Evolutionary conservation across 164 flowering plant species (phyloP).

Genomic region (Vitis rupestris): DNA sequence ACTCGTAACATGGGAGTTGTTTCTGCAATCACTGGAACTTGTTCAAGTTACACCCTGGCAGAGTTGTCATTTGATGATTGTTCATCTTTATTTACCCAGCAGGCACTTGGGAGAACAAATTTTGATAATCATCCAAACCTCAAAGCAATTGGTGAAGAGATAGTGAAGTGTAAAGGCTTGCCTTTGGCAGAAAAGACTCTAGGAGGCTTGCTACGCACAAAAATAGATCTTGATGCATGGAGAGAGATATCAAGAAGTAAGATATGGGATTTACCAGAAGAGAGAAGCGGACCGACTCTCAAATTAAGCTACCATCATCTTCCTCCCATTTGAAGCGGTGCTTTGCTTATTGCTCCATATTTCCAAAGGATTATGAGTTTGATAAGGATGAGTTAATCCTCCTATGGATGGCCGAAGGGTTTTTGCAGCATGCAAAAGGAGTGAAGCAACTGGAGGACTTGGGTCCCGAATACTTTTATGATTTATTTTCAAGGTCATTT

Average conservation of each 20-base stretch:
- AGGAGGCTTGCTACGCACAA: neutral
- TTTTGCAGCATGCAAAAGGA: neutral
- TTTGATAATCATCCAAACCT: too few species aligned
- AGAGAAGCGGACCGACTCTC: neutral
- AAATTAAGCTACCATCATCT: neutral
- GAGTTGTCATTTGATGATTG: too few species aligned
- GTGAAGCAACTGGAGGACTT: neutral
- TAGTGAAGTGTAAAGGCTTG: too few species aligned
- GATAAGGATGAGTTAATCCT: neutral
- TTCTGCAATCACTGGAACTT: too few species aligned
- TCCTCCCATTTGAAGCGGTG: slow-evolving; percentile 5
- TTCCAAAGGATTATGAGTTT: slow-evolving; percentile 6
- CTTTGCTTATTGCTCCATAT: slow-evolving; percentile 9
- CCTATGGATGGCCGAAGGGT: slow-evolving; percentile 11
- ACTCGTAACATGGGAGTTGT: too few species aligned
- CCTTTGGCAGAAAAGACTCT: too few species aligned
- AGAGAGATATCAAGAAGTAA: too few species aligned
- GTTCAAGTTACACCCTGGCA: too few species aligned
- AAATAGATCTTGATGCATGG: too few species aligned
- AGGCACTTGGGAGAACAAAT: too few species aligned
- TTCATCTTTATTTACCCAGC: too few species aligned
- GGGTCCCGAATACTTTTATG: neutral
- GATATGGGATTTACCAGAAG: neutral
- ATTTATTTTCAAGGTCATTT: neutral
- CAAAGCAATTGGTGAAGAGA: too few species aligned